Evolutionary conservation across 1,284 basidiomycete genomes (phyloP), one percentile per base, ranked within the genome.

Genomic region (Moniliella sp.): DNA sequence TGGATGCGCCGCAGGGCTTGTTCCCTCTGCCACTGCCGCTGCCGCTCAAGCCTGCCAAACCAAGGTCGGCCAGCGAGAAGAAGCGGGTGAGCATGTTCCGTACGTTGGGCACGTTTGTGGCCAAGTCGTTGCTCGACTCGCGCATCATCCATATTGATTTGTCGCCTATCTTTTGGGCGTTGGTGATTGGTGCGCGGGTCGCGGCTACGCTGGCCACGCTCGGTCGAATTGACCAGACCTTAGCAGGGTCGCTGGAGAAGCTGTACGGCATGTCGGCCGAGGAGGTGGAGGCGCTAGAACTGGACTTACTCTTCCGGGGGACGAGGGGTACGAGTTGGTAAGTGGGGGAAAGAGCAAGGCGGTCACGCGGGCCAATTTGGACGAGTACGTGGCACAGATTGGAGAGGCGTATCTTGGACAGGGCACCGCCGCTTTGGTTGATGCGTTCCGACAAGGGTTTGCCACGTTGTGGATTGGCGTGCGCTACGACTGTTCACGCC

Each of bases 271-370:
- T 84, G 40, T 69, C 70, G 15, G 70, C 64, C 7, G 65, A 64
- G 2, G 65, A 64, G 29, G 49, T 97, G 4, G 76, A 79, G 42
- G 81, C 88, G 53, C 71, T 99, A 25, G 74, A 77, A 0, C 69
- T 97, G 18, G 88, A 97, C 64, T 94, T 94, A 59, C 91, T 86
- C 3, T 68, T 97, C 9, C 91, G 91, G 91, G 91, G 5, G 83
- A 88, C 36, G 45, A 51, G 49, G 75, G 82, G 49, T 78, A 93
- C 36, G 82, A 91, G 61, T 69, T 94, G 29, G 72, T 81, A 74
- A 69, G 75, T 19, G 75, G 75, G 30, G 86, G 86, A 18, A 70
- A 70, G 28, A 70, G 80, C 42, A 72, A 76, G 29, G 61, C 71
- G 12, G 84, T 99, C 4, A 80, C 78, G 2, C 70, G 74, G 14